Base-by-base conservation (phyloP, 257 asterid species). In the Catharanthus roseus region DNA sequence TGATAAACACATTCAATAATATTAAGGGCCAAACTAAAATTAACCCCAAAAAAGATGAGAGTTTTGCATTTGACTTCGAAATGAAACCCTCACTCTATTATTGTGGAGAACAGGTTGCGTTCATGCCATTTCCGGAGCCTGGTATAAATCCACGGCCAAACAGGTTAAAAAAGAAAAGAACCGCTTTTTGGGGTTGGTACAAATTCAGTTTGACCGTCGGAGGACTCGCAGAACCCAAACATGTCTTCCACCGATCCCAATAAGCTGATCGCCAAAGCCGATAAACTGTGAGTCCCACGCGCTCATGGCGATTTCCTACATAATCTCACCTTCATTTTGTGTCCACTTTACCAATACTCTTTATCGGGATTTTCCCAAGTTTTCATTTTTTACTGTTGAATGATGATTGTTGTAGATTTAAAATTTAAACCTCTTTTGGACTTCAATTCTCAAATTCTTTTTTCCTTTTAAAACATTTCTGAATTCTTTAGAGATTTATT, bases 261-360 rank as follows among this genome's bases (percentile, higher is more conserved):
- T 4, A 89, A 89, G 85, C 68, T 93, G 96, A 82, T 91, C 75
- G 78, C 88, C 60, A 93, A 91, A 80, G 99, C 99, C 61, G 99
- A 93, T 82, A 93, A 93, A 78, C 81, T 91, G 99, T 91, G 69
- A 75, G 81, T 57, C 47, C 36, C 71, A 55, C 28, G 23, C 24
- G 11, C 39, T 15, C 11, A 6, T 18, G 23, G 54, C 41, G 15
- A 19, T 18, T 21, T 53, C 63, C 33, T 63, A 36, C 1, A 63
- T 54, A 1, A 28, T 19, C 54, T 12, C 62, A 24, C 50, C 16
- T n/a, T 47, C 58, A 23, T 2, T 39, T 28, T 47, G 28, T 58
- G 39, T 19, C 31, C 57, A 61, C 29, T 33, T n/a, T 21, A 47
- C 21, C n/a, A 45, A 23, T 26, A 47, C 44, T 72, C 36, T 29